Base-by-base conservation (phyloP, 306 rosid species). In the Vigna nakashimae region DNA sequence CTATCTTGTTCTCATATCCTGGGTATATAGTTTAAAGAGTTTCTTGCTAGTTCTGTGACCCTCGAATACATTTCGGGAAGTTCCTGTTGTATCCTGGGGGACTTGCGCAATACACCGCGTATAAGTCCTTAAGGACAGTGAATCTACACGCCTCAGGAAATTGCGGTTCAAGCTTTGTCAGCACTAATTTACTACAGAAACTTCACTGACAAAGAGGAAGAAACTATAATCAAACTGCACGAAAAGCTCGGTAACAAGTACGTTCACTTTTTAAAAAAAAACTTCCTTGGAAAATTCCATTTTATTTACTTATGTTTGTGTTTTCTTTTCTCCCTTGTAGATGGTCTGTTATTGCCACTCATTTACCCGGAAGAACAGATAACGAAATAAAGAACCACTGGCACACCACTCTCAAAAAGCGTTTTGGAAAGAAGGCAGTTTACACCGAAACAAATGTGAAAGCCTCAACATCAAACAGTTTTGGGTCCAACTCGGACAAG, bases 301-400 rank as follows among this genome's bases (percentile, higher is more conserved):
- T 3, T 11, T 45, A 3, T 3, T 45, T 12, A 11, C 50, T 10
- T 63, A 63, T 43, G 2, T 24, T 56, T 38, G 20, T 57, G 1
- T 40, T 22, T 73, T 60, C 34, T 30, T 30, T 30, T 30, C 17
- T 46, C 14, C 38, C 22, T 16, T 76, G 70, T 58, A 82, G 86
- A 57, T 82, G 86, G 86, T 82, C 79, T 2, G 75, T 71, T 0
- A 82, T 82, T 45, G 86, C 86, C 1, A 26, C 65, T 12, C 43
- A 77, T 14, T 69, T 82, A 1, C 79, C 82, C 0, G 85, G 85
- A 24, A 82, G 85, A 77, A 82, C 85, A 6, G 85, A 82, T 52
- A 82, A 82, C 14, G 85, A 82, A 16, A 34, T 82, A 16, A 82
- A 82, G 77, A 82, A 82, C 32, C 60, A 71, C 9, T 82, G 86